These are phyloP conservation scores for Candida mesenterica DNA, from an alignment of 1,139 yeast genomes.

Conservation along the genomic window DNA sequence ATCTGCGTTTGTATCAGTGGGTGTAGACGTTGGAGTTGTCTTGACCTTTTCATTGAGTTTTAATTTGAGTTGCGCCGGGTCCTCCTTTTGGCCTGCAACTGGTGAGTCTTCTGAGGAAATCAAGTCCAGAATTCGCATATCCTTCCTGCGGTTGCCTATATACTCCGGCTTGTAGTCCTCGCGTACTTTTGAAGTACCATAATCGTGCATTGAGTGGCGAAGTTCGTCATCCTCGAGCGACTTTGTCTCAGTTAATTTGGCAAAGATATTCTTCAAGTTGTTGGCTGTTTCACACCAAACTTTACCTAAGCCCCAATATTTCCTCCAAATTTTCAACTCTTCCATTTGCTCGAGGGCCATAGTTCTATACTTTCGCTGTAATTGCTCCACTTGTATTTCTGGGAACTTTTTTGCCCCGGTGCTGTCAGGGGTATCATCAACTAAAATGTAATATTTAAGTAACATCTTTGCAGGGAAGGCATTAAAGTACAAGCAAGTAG, in stretches of 20 bases:
- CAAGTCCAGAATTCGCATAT: slow-evolving; percentile 19
- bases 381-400: slow-evolving; percentile 9
- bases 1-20: background rate
- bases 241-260: slow-evolving; percentile 14
- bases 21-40: background rate
- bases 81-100: background rate
- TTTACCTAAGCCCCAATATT: slow-evolving; percentile 27
- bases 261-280: slow-evolving; percentile 20
- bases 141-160: slow-evolving; percentile 13
- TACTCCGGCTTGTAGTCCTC: slow-evolving; percentile 20
- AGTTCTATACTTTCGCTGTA: slow-evolving; percentile 18
- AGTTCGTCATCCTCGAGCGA: slow-evolving; percentile 21
- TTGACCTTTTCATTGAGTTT: slow-evolving; percentile 2
- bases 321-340: slow-evolving; percentile 20
- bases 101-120: slow-evolving; percentile 12
- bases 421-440: background rate
- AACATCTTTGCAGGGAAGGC: slow-evolving; percentile 30
- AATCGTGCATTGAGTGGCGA: slow-evolving; percentile 26
- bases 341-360: slow-evolving; percentile 22
- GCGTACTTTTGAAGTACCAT: slow-evolving; percentile 24
- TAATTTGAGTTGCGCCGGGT: too few relatives aligned
- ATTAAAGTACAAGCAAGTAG: slow-evolving; percentile 31
- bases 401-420: slow-evolving; percentile 1
- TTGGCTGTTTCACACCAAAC: slow-evolving; percentile 24
- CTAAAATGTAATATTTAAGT: slow-evolving; percentile 21